These are phyloP conservation scores for Nakazawaea anatomiae DNA, from an alignment of 805 yeast genomes.

Conservation along the genomic window DNA sequence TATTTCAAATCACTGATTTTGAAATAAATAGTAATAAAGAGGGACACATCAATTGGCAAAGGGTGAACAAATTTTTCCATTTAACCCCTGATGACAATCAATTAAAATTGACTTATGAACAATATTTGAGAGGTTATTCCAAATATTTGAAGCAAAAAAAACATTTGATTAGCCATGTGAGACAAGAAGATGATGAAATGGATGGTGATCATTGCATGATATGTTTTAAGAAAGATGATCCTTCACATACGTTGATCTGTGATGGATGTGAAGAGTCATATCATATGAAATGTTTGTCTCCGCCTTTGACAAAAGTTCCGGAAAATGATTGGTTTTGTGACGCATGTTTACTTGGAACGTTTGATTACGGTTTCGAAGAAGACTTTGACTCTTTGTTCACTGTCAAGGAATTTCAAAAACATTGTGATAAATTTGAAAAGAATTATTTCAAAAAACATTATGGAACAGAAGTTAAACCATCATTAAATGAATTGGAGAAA, in stretches of 20 bases:
- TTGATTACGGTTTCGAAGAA: constrained; percentile 85
- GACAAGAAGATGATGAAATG: constrained; percentile 10
- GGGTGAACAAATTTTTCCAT: not conserved
- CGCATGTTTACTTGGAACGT: constrained; percentile 78
- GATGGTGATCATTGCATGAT: constrained; percentile 16
- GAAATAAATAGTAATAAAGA: constrained; percentile 12
- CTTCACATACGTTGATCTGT: constrained; percentile 51
- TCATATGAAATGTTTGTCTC: constrained; percentile 64
- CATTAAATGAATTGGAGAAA: constrained; percentile 44
- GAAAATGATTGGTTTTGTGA: constrained; percentile 74
- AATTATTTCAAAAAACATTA: constrained; percentile 31
- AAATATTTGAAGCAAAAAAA: constrained; percentile 22
- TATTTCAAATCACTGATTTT: constrained; percentile 23
- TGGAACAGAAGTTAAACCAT: constrained; percentile 18
- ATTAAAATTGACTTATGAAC: constrained; percentile 19
- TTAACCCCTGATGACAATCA: constrained; percentile 6
- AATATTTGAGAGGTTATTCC: constrained; percentile 25
- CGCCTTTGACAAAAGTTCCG: constrained; percentile 48
- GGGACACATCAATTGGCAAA: constrained; percentile 9
- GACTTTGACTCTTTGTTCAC: constrained; percentile 41
- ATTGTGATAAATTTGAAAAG: constrained; percentile 45
- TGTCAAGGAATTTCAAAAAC: constrained; percentile 47
- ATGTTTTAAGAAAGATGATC: constrained; percentile 41
- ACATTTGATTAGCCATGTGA: constrained; percentile 4
- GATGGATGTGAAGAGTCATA: constrained; percentile 68